These are phyloP conservation scores for Phytophthora boehmeriae DNA, from an alignment of 352 stramenopile species.

Conservation along the genomic window DNA sequence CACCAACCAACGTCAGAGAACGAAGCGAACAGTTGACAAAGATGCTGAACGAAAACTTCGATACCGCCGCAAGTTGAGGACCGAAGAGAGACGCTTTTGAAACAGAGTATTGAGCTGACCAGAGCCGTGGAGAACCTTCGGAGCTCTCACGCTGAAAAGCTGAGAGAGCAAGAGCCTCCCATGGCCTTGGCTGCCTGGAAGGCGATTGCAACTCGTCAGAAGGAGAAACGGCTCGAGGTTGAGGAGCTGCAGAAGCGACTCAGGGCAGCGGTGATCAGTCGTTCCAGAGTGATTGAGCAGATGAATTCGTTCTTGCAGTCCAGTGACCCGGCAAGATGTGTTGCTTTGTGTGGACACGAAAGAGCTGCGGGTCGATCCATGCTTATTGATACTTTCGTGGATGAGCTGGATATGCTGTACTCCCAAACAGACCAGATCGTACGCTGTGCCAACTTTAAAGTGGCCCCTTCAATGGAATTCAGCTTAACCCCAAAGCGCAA, in stretches of 20 bases:
- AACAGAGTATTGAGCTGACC: constrained; percentile 10
- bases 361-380: neutral
- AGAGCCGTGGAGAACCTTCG: neutral
- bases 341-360: neutral
- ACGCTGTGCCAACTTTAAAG: constrained; percentile 10
- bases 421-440: constrained; percentile 27
- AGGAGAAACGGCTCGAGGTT: constrained; percentile 8
- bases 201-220: constrained; percentile 9
- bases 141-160: neutral
- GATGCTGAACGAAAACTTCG: too few relatives aligned
- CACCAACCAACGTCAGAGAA: too few relatives aligned
- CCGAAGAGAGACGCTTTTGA: constrained; percentile 8
- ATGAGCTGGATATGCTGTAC: constrained; percentile 30
- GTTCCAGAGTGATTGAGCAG: constrained; percentile 10
- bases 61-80: neutral
- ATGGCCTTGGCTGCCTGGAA: constrained; percentile 7
- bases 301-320: constrained; percentile 24
- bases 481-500: neutral
- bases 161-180: neutral
- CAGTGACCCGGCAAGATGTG: too few relatives aligned
- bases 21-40: too few relatives aligned
- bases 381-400: constrained; percentile 28
- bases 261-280: neutral
- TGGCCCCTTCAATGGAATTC: constrained; percentile 23
- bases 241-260: constrained; percentile 15